Percentiles rank a stretch among this genome's conserved stretches.
These are phyloP conservation scores for Metschnikowia gruessii DNA, from an alignment of 805 yeast species.

Conservation along the genomic window DNA sequence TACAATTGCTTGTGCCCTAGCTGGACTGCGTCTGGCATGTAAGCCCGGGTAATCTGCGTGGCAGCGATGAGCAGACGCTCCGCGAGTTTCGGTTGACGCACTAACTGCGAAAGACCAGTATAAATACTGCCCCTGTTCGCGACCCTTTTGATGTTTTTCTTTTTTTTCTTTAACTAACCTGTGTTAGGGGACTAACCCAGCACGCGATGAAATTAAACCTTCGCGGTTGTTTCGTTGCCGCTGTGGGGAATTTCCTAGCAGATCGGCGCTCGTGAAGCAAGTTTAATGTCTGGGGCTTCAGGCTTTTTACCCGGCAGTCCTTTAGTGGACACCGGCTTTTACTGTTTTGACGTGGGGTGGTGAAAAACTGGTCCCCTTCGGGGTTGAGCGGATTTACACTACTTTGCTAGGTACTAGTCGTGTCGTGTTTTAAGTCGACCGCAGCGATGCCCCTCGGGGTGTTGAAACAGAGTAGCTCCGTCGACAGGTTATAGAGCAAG, in stretches of 20 bases:
- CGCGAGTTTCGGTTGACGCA: constrained; percentile 7
- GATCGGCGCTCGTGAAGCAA: constrained; percentile 77
- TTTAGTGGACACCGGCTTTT: constrained; percentile 21
- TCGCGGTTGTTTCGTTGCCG: constrained; percentile 28
- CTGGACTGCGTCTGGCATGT: constrained; percentile 5
- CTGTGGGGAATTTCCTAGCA: constrained; percentile 46
- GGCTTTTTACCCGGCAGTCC: constrained; percentile 49
- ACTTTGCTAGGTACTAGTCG: constrained; percentile 21
- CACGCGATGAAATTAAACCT: constrained; percentile 25
- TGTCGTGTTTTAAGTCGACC: constrained; percentile 1
- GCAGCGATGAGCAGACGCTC: constrained; percentile 7
- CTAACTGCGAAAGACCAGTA: constrained; percentile 1
- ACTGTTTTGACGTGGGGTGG: constrained; percentile 12
- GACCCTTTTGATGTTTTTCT: constrained; percentile 9
- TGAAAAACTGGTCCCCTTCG: constrained; percentile 38
- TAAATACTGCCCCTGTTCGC: constrained; percentile 3
- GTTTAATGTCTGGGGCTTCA: constrained; percentile 40
- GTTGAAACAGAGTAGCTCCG: constrained; percentile 89
- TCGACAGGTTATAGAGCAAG: constrained; percentile 91
- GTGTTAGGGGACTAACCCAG: constrained; percentile 52
- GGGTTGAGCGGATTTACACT: constrained; percentile 50
- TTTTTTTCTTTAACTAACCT: constrained; percentile 3
- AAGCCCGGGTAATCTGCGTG: constrained; percentile 11
- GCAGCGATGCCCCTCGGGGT: constrained; percentile 27
- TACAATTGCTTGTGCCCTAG: constrained; percentile 2